A percentile compares a stretch with the other conserved stretches of the same genome.
Evolutionary conservation across 2,329 filamentous ascomycete species (phyloP).

Genomic region (Exophiala calicioides): DNA sequence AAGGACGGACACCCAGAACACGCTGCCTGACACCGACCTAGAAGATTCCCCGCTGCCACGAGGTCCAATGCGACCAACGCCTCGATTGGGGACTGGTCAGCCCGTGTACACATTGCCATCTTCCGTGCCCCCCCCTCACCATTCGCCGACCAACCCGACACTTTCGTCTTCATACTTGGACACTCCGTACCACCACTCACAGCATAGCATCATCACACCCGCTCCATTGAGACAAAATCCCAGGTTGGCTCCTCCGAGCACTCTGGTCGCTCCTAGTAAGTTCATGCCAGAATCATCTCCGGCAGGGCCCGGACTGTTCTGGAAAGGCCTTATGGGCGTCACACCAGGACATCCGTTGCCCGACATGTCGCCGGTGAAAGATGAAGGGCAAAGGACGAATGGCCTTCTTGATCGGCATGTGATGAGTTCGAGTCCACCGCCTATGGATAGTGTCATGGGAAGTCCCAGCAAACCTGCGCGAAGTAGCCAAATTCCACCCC

Average conservation of each 20-base stretch:
- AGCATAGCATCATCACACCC: conserved; percentile 49
- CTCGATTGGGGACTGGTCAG: conserved; percentile 25
- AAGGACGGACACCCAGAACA: conserved; percentile 35
- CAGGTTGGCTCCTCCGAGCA: conserved; percentile 50
- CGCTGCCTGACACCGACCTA: conserved; percentile 38
- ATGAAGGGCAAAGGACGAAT: conserved; percentile 33
- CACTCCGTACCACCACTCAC: conserved; percentile 42
- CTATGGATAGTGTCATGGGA: conserved; percentile 45
- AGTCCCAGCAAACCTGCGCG: conserved; percentile 46
- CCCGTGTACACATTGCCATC: conserved; percentile 29
- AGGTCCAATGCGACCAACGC: conserved; percentile 34
- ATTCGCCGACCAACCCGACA: conserved; percentile 43
- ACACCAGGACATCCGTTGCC: conserved; percentile 33
- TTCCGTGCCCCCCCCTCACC: conserved; percentile 27
- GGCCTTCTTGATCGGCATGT: conserved; percentile 39
- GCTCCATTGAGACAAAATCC: conserved; percentile 52
- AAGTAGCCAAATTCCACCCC: conserved; percentile 25
- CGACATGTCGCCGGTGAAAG: conserved; percentile 51
- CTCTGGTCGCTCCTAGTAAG: conserved; percentile 51
- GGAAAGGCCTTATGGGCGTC: conserved; percentile 47
- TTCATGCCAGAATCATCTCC: conserved; percentile 55
- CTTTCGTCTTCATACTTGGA: conserved; percentile 53
- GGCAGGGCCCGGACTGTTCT: conserved; percentile 46
- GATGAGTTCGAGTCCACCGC: conserved; percentile 51
- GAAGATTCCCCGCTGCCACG: conserved; percentile 47